These are phyloP conservation scores for Erodium texanum DNA, from an alignment of 441 rosid genomes.

Conservation along the genomic window DNA sequence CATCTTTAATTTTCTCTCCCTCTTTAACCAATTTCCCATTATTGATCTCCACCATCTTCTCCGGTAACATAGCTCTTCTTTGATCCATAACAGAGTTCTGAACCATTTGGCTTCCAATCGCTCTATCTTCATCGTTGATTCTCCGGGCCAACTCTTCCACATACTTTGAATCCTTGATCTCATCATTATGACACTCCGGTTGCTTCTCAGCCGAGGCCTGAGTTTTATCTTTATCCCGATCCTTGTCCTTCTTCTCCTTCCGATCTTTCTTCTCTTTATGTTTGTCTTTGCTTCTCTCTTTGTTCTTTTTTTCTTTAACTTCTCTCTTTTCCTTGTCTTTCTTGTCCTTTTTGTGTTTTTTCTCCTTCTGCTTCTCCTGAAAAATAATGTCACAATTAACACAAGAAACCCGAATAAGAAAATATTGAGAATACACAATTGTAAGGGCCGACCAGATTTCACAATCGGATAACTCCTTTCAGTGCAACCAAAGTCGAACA, in stretches of 20 bases:
- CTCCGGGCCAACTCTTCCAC: constrained; percentile 48
- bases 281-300: constrained; percentile 46
- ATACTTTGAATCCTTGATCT: constrained; percentile 32
- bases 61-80: constrained; percentile 21
- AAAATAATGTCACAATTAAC: not conserved
- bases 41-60: constrained; percentile 22
- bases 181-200: constrained; percentile 23
- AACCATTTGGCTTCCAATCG: constrained; percentile 40
- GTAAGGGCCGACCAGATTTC: not conserved
- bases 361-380: constrained; percentile 58
- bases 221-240: constrained; percentile 29
- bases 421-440: not conserved
- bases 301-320: constrained; percentile 43
- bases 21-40: constrained; percentile 18
- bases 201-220: constrained; percentile 22
- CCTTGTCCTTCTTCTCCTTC: constrained; percentile 33
- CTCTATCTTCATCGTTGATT: constrained; percentile 40
- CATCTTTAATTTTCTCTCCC: constrained; percentile 29
- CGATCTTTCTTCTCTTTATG: constrained; percentile 40
- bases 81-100: constrained; percentile 26
- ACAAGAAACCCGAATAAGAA: not conserved
- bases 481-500: no score
- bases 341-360: constrained; percentile 49
- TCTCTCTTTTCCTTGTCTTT: constrained; percentile 42
- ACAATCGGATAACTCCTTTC: no score